Conservation (phyloP, 1,139 yeast species). For the Yamadazyma jaroonii region DNA sequence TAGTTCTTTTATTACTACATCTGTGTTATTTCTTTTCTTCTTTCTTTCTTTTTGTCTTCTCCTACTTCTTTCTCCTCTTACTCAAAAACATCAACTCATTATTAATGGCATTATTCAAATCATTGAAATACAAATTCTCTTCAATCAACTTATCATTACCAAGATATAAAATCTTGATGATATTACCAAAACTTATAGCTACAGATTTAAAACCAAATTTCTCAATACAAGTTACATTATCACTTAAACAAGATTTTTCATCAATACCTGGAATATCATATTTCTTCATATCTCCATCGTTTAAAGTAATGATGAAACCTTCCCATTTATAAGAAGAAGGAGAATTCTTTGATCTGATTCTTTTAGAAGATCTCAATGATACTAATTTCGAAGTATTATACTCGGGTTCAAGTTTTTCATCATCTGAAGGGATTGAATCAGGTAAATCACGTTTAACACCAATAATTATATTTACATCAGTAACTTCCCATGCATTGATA, state of each 20-base stretch:
- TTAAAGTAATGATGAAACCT: constrained; percentile 70
- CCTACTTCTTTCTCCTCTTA: constrained; percentile 34
- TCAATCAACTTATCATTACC: constrained; percentile 57
- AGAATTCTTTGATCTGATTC: constrained; percentile 1
- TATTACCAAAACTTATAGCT: constrained; percentile 69
- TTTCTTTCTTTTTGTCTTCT: too few species aligned
- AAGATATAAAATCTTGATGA: constrained; percentile 66
- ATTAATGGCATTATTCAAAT: constrained; percentile 17
- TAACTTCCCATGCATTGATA: constrained; percentile 74
- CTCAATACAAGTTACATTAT: constrained; percentile 45
- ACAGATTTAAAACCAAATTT: constrained; percentile 79
- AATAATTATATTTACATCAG: constrained; percentile 72
- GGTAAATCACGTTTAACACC: constrained; percentile 51
- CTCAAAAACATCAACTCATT: constrained; percentile 47
- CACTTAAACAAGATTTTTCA: constrained; percentile 26
- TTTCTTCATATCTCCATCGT: constrained; percentile 57
- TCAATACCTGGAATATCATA: constrained; percentile 53
- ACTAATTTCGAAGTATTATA: constrained; percentile 6
- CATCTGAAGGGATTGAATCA: neutral
- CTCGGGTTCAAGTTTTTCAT: constrained; percentile 4
- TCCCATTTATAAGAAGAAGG: constrained; percentile 48
- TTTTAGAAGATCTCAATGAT: constrained; percentile 7
- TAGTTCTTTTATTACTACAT: too few species aligned
- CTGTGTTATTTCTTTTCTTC: too few species aligned
- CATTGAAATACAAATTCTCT: constrained; percentile 39